Base-by-base conservation (phyloP, 176 grass and related monocot species). In the Bothriochloa decipiens region DNA sequence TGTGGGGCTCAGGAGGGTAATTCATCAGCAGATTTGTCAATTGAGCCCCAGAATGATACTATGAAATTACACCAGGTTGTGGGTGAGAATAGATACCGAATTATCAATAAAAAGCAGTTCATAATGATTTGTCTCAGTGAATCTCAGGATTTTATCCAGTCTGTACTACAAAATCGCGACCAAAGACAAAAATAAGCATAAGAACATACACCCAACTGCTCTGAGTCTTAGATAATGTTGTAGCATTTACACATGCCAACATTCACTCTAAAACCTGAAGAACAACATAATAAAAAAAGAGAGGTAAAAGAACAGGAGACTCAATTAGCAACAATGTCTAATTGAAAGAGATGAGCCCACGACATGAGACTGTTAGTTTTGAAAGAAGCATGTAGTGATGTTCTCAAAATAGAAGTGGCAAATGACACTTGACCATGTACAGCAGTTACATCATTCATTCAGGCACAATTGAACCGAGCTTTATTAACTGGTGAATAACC, bases 211-310 rank as follows among this genome's bases (percentile, higher is more conserved):
- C 68, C 86, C 52, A 36, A 85, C 50, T 92, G 92, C 57, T 92
- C 83, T 11, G n/a, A 79, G 53, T 92, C 87, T 22, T 77, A 45
- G 46, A 76, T 90, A 53, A 78, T 87, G 85, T 0, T 70, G 41
- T 97, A 87, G 89, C 71, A 82, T 62, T 80, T 94, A 78, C 55
- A 85, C 35, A 82, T 85, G 68, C 91, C 91, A 67, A 85, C 50
- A 76, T 65, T 81, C 26, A 68, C 76, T 39, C 76, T 6, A 37
- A 40, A 80, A 74, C 18, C 18, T 68, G 43, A 58, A 58, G 8
- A 58, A 58, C 7, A 22, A 2, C 52, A 57, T n/a, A 58, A 47
- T 7, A 1, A 0, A 20, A 57, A 61, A 61, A 50, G 3, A 61
- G n/a, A 60, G 29, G 29, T 32, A 23, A 9, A 6, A 23, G 69